A percentile compares a stretch with the other conserved stretches of the same genome.
These are phyloP conservation scores for Diutina ranongensis DNA, from an alignment of 1,139 yeast genomes.

Conservation along the genomic window DNA sequence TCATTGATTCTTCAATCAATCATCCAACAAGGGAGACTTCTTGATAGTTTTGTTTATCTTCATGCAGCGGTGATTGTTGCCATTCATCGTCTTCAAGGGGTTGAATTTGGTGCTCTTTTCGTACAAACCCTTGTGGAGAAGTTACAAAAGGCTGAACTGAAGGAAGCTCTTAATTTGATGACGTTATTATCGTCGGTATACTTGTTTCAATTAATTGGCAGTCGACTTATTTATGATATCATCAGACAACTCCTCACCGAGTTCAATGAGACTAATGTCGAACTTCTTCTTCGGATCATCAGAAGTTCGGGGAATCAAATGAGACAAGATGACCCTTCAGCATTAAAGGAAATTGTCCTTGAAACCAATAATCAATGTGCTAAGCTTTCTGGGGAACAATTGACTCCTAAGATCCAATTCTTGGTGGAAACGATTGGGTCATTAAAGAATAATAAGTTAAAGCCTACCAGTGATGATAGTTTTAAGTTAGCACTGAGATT, in stretches of 20 bases:
- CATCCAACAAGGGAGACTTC: slow-evolving; percentile 47
- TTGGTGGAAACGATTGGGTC: slow-evolving; percentile 77
- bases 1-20: slow-evolving; percentile 54
- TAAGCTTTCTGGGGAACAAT: slow-evolving; percentile 11
- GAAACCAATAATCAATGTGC: slow-evolving; percentile 14
- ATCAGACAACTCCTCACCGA: slow-evolving; percentile 44
- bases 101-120: slow-evolving; percentile 83
- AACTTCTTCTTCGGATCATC: slow-evolving; percentile 58
- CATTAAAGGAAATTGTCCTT: slow-evolving; percentile 69
- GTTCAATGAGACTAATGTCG: slow-evolving; percentile 65
- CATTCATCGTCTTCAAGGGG: slow-evolving; percentile 67
- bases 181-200: slow-evolving; percentile 69
- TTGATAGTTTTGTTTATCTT: slow-evolving; percentile 69
- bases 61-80: slow-evolving; percentile 75
- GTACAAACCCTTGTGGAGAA: slow-evolving; percentile 69
- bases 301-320: slow-evolving; percentile 75
- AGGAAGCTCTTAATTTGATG: slow-evolving; percentile 59
- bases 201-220: slow-evolving; percentile 63
- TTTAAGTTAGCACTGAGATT: slow-evolving; percentile 45
- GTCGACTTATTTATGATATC: slow-evolving; percentile 67
- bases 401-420: slow-evolving; percentile 55
- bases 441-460: slow-evolving; percentile 75
- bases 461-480: slow-evolving; percentile 34
- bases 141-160: slow-evolving; percentile 26
- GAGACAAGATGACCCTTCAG: slow-evolving; percentile 80